Base-by-base conservation (phyloP, 306 rosid genomes). In the Begonia loranthoides region DNA sequence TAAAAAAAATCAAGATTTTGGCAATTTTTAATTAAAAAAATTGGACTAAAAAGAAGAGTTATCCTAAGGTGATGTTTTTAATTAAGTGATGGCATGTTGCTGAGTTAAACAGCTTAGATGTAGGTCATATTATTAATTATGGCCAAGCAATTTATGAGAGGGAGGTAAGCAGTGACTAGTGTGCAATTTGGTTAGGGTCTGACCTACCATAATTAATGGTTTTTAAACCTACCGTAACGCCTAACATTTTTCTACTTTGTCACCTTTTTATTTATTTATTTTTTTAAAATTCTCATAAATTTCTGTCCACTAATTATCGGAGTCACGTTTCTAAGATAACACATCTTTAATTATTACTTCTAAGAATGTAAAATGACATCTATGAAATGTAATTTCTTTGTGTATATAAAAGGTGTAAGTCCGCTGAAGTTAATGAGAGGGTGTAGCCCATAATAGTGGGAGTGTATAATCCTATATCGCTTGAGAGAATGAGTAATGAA, bases 121-220 rank as follows among this genome's bases (percentile, higher is more conserved):
- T 52, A 54, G 73, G 77, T 65, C 69, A 51, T 73, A 65, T 74
- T 79, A 68, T 70, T 76, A 19, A 43, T 43, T 43, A 43, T 71
- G 80, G 77, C 70, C 64, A 57, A 76, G 70, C 84, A 66, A 81
- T 81, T 86, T 74, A 82, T 76, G 95, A 79, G 68, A 39, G 48
- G 48, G 83, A 71, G 79, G 79, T 87, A 67, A 82, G 76, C 75
- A 70, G 74, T 70, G 78, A 59, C 44, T 67, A 68, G 74, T 68
- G 80, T 57, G 46, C 72, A 72, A 68, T 77, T 71, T 80, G 61
- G 94, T 80, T 87, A 82, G 77, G 60, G 66, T 68, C 50, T 70
- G 61, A 75, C 87, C 93, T 71, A 87, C 95, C 89, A 59, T 66
- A 73, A 73, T 87, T 77, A 82, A 87, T 87, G 78, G 73, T 58